Evolutionary conservation across 257 asterid species (phyloP), one percentile per base, ranked within the genome.

Genomic region (Rubia yunnanensis): DNA sequence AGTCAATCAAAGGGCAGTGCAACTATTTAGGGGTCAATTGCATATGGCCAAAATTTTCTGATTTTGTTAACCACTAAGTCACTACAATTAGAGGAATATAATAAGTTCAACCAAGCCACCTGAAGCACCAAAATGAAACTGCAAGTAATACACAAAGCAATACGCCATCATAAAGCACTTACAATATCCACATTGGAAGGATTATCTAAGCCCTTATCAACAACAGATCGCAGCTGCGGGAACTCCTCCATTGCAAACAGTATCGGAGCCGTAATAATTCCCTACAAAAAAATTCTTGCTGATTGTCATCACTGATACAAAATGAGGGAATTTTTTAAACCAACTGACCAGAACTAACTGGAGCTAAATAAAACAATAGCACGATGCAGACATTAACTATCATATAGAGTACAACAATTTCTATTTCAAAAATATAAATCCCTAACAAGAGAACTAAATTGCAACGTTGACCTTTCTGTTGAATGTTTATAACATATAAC

Each of bases 191-290:
- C 95, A 60, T 89, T 86, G 22, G 74, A 81, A 31, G 95, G 83
- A 66, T 75, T 78, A 46, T 86, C 97, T 65, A 94, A 88, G 48
- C 99, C 99, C 77, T 55, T 76, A 68, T 84, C 87, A 3, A 89
- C 80, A 44, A 94, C 75, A 24, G 64, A 23, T 24, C 87, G 91
- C 70, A 94, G 84, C 68, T 90, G 88, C 20, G 97, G 97, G 72
- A 63, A 90, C 74, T 90, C 99, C 77, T 94, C 99, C 73, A 89
- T 85, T 32, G 99, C 99, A 28, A 87, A 90, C 75, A 92, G 72
- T 69, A 89, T 86, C 9, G 99, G 97, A 75, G 97, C 99, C 60
- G 99, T 94, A 55, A 94, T 48, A 55, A 90, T 84, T 26, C 99
- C 97, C 96, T 89, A 78, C 35, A 32, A 57, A 38, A 56, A 74